These are phyloP conservation scores for Artemisia tridentata DNA, from an alignment of 129 eudicot genomes.

Conservation along the genomic window DNA sequence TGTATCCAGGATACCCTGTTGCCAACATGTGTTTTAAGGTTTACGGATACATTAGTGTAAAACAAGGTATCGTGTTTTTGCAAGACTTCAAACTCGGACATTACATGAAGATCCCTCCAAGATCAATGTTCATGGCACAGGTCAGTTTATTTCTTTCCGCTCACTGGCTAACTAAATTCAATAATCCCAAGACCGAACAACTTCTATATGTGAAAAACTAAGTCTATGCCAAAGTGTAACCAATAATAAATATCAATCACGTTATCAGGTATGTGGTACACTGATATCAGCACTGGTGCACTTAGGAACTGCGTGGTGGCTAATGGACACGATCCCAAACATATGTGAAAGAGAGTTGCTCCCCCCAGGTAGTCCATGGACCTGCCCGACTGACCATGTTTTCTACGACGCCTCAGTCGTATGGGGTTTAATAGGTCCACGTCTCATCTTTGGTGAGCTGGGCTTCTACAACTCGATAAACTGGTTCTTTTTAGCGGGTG, in stretches of 20 bases:
- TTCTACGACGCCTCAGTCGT: constrained; percentile 53
- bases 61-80: constrained; percentile 42
- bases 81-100: constrained; percentile 60
- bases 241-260: neutral
- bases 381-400: constrained; percentile 43
- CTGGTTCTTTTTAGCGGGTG: constrained; percentile 45
- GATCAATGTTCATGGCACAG: constrained; percentile 56
- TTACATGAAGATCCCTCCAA: constrained; percentile 65
- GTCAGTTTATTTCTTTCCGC: constrained; percentile 10
- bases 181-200: neutral
- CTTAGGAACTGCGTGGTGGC: constrained; percentile 43
- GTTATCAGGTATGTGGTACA: constrained; percentile 41
- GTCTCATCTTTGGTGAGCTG: constrained; percentile 32
- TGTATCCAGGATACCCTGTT: constrained; percentile 46
- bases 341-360: constrained; percentile 33
- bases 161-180: neutral
- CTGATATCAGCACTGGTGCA: constrained; percentile 30
- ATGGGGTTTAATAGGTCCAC: constrained; percentile 57
- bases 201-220: neutral
- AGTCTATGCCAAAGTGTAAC: neutral
- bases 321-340: constrained; percentile 31
- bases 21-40: constrained; percentile 57
- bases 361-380: constrained; percentile 46
- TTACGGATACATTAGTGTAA: constrained; percentile 58
- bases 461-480: constrained; percentile 35